These are phyloP conservation scores for Thinopyrum elongatum DNA, from an alignment of 176 grass and related monocot genomes.

Conservation along the genomic window DNA sequence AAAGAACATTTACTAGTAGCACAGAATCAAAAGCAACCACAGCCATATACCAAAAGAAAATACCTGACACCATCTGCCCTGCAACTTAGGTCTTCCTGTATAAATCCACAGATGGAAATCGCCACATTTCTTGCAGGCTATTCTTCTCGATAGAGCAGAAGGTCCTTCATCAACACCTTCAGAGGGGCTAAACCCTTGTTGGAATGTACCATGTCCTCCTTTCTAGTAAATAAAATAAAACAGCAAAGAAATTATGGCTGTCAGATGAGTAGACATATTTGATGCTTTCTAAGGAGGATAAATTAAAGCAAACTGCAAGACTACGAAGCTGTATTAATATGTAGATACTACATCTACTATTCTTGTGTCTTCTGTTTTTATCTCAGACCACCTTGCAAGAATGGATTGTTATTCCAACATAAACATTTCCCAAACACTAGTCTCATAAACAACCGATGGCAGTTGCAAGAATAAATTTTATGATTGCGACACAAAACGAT, in stretches of 20 bases:
- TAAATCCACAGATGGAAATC: constrained; percentile 89
- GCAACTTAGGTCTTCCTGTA: constrained; percentile 78
- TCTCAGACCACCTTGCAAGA: not conserved
- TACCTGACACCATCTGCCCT: constrained; percentile 99
- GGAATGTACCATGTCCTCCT: constrained; percentile 64
- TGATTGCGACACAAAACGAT: not conserved
- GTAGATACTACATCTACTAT: not conserved
- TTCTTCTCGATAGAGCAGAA: constrained; percentile 78
- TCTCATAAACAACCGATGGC: not conserved
- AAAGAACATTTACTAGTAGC: constrained; percentile 1
- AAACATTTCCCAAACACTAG: constrained; percentile 1
- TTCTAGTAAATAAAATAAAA: constrained; percentile 51
- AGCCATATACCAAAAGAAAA: constrained; percentile 5
- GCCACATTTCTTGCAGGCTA: constrained; percentile 88
- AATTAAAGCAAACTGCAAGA: constrained; percentile 20
- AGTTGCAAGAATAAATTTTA: not conserved
- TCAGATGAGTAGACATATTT: not conserved
- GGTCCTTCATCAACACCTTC: constrained; percentile 77
- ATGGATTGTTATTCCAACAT: not conserved
- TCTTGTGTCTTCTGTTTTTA: not conserved
- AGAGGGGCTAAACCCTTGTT: constrained; percentile 73
- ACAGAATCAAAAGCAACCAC: constrained; percentile 5
- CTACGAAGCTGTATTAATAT: not conserved
- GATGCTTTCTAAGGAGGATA: not conserved
- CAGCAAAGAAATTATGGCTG: constrained; percentile 1